Evolutionary conservation across 2,329 filamentous ascomycete species (phyloP).

Genomic region (Monosporascus sp.): DNA sequence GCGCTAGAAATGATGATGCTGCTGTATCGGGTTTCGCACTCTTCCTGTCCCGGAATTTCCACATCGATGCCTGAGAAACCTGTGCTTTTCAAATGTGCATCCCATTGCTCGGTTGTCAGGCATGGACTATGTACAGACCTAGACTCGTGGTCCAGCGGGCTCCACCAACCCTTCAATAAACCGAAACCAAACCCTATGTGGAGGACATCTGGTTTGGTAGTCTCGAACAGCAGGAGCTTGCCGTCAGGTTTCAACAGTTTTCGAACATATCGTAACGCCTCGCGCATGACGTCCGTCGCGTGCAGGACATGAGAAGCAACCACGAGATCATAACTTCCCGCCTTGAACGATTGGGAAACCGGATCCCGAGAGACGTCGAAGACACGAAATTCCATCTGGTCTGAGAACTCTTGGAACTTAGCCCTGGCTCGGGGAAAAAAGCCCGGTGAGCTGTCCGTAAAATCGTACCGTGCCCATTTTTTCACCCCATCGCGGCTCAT

Average conservation of each 20-base stretch:
- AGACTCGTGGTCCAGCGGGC: too few species aligned
- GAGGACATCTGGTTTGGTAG: too few species aligned
- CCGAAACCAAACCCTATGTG: too few species aligned
- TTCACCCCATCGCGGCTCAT: background rate
- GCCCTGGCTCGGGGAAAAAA: constrained; percentile 1
- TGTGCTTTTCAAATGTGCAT: too few species aligned
- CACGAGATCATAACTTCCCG: constrained; percentile 1
- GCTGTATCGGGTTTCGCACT: too few species aligned
- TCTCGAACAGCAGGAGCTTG: too few species aligned
- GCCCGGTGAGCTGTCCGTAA: constrained; percentile 4
- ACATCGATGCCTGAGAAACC: too few species aligned
- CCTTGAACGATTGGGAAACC: background rate
- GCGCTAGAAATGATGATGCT: too few species aligned
- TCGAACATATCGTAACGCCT: background rate
- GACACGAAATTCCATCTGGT: background rate
- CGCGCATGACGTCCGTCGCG: background rate
- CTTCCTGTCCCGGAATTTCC: too few species aligned
- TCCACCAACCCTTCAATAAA: too few species aligned
- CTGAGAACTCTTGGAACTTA: background rate
- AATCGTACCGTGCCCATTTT: constrained; percentile 2
- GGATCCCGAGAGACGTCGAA: constrained; percentile 3
- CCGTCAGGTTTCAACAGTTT: constrained; percentile 3
- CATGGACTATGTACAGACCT: too few species aligned
- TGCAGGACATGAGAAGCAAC: constrained; percentile 6
- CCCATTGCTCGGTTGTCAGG: too few species aligned